Percentiles rank a stretch among this genome's conserved stretches.
These are phyloP conservation scores for Cronartium ribicola DNA, from an alignment of 1,284 basidiomycete species.

Conservation along the genomic window DNA sequence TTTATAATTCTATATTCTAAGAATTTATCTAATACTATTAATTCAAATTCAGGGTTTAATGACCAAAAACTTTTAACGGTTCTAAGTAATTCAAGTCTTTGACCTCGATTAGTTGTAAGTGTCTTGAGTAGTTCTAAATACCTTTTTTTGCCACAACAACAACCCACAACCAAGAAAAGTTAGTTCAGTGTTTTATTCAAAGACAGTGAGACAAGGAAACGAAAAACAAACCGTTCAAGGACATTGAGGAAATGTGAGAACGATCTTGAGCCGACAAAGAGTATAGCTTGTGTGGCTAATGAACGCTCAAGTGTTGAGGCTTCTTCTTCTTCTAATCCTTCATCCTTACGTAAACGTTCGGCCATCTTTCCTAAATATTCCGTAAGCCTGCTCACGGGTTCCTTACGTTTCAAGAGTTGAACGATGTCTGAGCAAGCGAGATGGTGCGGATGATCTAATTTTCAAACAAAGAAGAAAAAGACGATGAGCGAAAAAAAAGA, in stretches of 20 bases:
- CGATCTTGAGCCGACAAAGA: conserved; percentile 86
- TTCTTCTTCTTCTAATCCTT: conserved; percentile 44
- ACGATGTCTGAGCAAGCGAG: conserved; percentile 75
- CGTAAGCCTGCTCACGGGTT: conserved; percentile 67
- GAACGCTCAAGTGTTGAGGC: conserved; percentile 56
- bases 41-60: conserved; percentile 72
- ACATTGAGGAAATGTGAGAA: conserved; percentile 98
- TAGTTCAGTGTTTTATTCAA: background rate
- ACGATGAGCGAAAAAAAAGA: too few relatives aligned
- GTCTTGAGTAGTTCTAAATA: conserved; percentile 83
- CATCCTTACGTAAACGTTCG: conserved; percentile 59
- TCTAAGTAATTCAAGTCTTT: conserved; percentile 66
- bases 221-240: conserved; percentile 62
- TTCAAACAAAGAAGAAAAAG: background rate
- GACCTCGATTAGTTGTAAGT: conserved; percentile 60
- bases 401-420: conserved; percentile 71
- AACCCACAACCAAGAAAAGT: background rate
- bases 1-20: conserved; percentile 98
- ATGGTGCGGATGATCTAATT: conserved; percentile 66
- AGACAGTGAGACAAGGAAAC: background rate
- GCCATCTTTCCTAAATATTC: conserved; percentile 68
- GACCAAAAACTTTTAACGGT: conserved; percentile 74
- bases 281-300: conserved; percentile 80
- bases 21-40: conserved; percentile 91
- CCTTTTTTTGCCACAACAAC: conserved; percentile 49